A percentile compares a stretch with the other conserved stretches of the same genome.
These are phyloP conservation scores for Polyporus tsugae DNA, from an alignment of 1,284 basidiomycete species.

Conservation along the genomic window DNA sequence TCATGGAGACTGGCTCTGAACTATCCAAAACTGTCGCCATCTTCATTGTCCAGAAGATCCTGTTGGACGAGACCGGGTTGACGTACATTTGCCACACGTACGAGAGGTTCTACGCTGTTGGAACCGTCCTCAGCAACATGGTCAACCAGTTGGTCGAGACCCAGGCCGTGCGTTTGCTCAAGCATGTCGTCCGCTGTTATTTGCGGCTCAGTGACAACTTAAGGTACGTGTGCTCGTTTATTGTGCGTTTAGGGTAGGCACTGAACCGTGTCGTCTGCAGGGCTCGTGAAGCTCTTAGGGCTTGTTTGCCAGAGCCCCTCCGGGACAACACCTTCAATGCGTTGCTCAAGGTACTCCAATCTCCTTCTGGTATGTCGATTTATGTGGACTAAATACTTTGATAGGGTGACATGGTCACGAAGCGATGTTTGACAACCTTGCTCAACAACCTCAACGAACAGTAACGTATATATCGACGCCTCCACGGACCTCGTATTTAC, in stretches of 20 bases:
- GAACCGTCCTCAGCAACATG: constrained; percentile 99
- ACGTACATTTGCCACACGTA: constrained; percentile 99
- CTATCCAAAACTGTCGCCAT: constrained; percentile 99
- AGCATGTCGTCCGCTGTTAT: constrained; percentile 99
- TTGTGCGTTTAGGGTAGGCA: neutral
- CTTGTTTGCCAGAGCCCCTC: constrained; percentile 96
- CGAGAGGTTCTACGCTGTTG: constrained; percentile 99
- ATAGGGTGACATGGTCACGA: constrained; percentile 95
- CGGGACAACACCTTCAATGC: constrained; percentile 94
- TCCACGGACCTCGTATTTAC: constrained; percentile 29
- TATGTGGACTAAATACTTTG: constrained; percentile 11
- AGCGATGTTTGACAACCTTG: constrained; percentile 94
- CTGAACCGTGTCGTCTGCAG: constrained; percentile 48
- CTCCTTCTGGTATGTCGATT: neutral
- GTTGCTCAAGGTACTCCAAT: constrained; percentile 77
- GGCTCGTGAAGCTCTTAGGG: constrained; percentile 94
- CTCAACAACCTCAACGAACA: constrained; percentile 88
- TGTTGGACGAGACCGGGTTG: constrained; percentile 96
- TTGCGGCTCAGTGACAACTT: constrained; percentile 96
- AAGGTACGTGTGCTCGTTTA: constrained; percentile 60
- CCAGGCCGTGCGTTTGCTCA: constrained; percentile 95
- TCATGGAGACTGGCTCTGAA: constrained; percentile 99
- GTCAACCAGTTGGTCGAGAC: constrained; percentile 96
- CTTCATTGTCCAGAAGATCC: constrained; percentile 99
- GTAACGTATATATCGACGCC: constrained; percentile 23